Evolutionary conservation across 345 rosid genomes (phyloP).

Genomic region (Rhodomyrtus tomentosa): DNA sequence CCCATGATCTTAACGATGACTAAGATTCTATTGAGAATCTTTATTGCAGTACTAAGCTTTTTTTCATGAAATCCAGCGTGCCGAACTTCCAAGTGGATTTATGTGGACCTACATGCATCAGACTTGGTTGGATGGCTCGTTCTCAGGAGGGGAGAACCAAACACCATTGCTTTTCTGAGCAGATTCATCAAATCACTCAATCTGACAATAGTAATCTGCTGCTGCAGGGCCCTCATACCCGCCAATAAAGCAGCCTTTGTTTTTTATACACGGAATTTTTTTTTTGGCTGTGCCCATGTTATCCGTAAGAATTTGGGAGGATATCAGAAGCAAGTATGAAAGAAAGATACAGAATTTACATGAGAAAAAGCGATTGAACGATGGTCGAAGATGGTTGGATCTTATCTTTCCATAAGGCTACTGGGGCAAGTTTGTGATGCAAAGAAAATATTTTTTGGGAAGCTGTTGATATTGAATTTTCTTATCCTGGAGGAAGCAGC

Average conservation of each 20-base stretch:
- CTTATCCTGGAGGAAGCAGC: neutral
- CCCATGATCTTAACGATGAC: neutral
- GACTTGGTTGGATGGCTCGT: conserved; percentile 42
- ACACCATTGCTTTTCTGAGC: conserved; percentile 24
- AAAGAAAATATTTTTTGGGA: no score
- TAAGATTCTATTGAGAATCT: neutral
- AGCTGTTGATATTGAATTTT: neutral
- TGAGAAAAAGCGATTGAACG: neutral
- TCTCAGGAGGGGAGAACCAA: conserved; percentile 6
- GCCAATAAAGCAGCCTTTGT: neutral
- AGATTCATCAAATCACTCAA: neutral
- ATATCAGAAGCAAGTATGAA: neutral
- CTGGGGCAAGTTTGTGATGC: no score
- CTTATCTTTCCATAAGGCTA: no score
- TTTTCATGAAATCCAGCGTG: conserved; percentile 10
- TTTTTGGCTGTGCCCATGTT: neutral
- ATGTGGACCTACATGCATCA: conserved; percentile 46
- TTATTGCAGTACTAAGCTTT: neutral
- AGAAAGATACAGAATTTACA: neutral
- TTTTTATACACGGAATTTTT: neutral
- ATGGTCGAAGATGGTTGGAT: neutral
- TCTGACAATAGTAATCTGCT: neutral
- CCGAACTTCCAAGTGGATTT: conserved; percentile 10
- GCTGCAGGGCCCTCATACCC: no score
- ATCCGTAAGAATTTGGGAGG: neutral